Percentiles rank a stretch among this genome's conserved stretches.
These are phyloP conservation scores for Brassica nigra DNA, from an alignment of 345 rosid genomes.

Conservation along the genomic window DNA sequence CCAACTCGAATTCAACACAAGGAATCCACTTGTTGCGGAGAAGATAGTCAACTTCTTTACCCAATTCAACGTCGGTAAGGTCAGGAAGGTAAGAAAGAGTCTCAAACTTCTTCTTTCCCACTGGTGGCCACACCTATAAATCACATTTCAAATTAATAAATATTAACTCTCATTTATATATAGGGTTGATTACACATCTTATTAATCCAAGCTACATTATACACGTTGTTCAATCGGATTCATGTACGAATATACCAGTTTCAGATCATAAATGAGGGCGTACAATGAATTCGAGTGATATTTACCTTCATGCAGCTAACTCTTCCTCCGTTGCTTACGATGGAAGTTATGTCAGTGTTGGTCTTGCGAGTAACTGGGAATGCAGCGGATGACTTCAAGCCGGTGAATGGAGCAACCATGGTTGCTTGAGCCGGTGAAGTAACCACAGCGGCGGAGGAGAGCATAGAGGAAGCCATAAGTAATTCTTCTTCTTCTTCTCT, in stretches of 20 bases:
- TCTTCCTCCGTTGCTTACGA: conserved; percentile 54
- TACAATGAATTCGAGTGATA: neutral
- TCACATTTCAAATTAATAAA: neutral
- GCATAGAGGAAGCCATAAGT: conserved; percentile 61
- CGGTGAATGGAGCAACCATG: conserved; percentile 60
- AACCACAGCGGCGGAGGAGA: conserved; percentile 53
- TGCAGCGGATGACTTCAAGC: conserved; percentile 47
- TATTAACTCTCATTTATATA: neutral
- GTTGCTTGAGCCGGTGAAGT: conserved; percentile 51
- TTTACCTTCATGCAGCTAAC: conserved; percentile 55
- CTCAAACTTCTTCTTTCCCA: conserved; percentile 54
- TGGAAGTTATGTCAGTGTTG: conserved; percentile 52
- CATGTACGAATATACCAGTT: neutral
- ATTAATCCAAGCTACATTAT: neutral
- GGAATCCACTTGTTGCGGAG: conserved; percentile 62
- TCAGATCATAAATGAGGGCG: neutral
- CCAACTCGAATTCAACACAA: conserved; percentile 63
- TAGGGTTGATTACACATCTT: neutral
- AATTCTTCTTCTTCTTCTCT: conserved; percentile 13
- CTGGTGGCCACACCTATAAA: conserved; percentile 52
- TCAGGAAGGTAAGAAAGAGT: conserved; percentile 59
- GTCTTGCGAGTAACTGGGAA: conserved; percentile 56
- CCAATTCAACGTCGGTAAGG: conserved; percentile 32
- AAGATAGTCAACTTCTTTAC: conserved; percentile 59
- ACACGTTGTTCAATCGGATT: neutral